phyloP scores from a whole-genome alignment of 2,329 filamentous ascomycete species.

The Elsinoe batatas region DNA sequence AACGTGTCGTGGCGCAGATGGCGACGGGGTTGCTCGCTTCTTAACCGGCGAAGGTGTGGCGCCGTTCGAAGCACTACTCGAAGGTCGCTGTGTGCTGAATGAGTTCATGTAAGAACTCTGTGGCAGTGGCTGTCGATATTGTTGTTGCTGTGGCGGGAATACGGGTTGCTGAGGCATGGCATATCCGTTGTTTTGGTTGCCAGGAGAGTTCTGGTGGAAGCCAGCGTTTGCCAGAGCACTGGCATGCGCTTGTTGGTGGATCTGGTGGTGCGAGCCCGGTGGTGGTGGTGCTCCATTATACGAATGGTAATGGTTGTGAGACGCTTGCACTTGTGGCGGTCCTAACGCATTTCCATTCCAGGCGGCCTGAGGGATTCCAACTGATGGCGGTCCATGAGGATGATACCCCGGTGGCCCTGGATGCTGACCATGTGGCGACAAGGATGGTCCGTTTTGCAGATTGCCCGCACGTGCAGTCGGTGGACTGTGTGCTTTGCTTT shows the following conservation, averaged over 20 bases:
- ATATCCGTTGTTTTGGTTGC: slow-evolving; percentile 15
- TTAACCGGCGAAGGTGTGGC: slow-evolving; percentile 12
- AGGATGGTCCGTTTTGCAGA: slow-evolving; percentile 26
- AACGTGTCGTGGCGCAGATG: slow-evolving; percentile 16
- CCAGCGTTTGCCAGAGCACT: slow-evolving; percentile 21
- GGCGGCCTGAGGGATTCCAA: slow-evolving; percentile 20
- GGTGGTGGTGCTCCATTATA: slow-evolving; percentile 18
- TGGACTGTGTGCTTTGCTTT: neutral
- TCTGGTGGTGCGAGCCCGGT: slow-evolving; percentile 20
- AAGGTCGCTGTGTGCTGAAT: slow-evolving; percentile 14
- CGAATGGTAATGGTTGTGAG: slow-evolving; percentile 2
- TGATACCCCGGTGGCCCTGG: slow-evolving; percentile 32
- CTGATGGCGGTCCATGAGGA: slow-evolving; percentile 17
- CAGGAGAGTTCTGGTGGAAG: slow-evolving; percentile 16
- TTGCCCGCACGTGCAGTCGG: slow-evolving; percentile 17
- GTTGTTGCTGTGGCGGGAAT: slow-evolving; percentile 17
- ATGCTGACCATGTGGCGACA: slow-evolving; percentile 36
- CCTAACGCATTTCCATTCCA: slow-evolving; percentile 23
- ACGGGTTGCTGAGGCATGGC: slow-evolving; percentile 15
- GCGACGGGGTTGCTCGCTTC: slow-evolving; percentile 12
- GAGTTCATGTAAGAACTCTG: slow-evolving; percentile 23
- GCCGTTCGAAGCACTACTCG: slow-evolving; percentile 12
- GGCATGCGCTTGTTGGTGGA: slow-evolving; percentile 27
- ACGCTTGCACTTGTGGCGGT: slow-evolving; percentile 18
- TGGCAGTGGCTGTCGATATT: slow-evolving; percentile 19